A percentile compares a stretch with the other conserved stretches of the same genome.
Conservation (phyloP, 1,284 basidiomycete species). For the Papiliotrema fonsecae region DNA sequence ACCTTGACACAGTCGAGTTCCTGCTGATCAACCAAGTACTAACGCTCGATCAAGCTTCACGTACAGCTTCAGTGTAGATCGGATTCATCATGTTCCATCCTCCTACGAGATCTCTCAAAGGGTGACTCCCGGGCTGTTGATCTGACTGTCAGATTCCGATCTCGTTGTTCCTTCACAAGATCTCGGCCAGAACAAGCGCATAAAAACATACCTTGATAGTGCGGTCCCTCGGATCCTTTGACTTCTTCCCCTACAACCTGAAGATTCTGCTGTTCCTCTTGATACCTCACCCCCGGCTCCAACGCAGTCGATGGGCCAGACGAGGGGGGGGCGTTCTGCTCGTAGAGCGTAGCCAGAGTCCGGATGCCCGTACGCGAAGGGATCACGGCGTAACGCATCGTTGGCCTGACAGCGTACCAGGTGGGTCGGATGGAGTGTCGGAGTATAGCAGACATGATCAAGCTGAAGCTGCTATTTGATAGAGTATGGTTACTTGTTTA, state of each 20-base stretch:
- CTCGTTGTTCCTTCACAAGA: not conserved
- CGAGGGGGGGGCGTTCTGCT: not conserved
- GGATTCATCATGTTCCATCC: constrained; percentile 46
- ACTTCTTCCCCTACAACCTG: constrained; percentile 23
- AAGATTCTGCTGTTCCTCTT: constrained; percentile 6
- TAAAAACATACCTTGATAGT: constrained; percentile 32
- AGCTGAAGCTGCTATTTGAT: not conserved
- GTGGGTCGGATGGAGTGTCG: not conserved
- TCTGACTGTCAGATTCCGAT: constrained; percentile 8
- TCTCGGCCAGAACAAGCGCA: no score
- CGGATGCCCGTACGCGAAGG: not conserved
- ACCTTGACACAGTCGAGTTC: constrained; percentile 56
- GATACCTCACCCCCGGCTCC: constrained; percentile 15
- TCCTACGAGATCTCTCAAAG: constrained; percentile 24
- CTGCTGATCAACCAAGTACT: constrained; percentile 5
- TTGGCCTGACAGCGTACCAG: not conserved
- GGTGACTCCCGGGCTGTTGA: constrained; percentile 8
- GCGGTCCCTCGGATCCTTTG: constrained; percentile 35
- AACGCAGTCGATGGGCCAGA: constrained; percentile 22
- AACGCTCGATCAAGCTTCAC: constrained; percentile 4
- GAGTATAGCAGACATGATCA: not conserved
- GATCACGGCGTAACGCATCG: not conserved
- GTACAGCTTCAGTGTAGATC: constrained; percentile 43
- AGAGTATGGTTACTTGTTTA: not conserved
- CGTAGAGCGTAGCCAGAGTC: constrained; percentile 1